phyloP scores from a whole-genome alignment of 2,329 filamentous ascomycete genomes.

The Annulohypoxylon truncatum region DNA sequence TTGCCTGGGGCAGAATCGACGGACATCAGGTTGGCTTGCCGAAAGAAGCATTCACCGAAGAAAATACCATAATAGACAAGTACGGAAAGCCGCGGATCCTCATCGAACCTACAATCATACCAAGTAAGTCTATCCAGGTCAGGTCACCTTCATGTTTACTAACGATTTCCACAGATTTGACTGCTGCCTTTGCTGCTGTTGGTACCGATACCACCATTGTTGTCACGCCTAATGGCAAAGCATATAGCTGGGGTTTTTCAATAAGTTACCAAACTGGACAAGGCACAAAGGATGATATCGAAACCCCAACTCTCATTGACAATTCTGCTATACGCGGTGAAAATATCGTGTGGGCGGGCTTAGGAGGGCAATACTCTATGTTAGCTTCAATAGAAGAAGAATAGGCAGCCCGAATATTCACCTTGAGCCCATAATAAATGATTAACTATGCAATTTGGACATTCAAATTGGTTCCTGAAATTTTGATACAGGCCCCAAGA shows the following conservation, averaged over 20 bases:
- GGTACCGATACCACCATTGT: slow-evolving; percentile 81
- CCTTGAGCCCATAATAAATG: not conserved
- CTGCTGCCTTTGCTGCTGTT: slow-evolving; percentile 56
- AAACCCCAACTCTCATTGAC: slow-evolving; percentile 62
- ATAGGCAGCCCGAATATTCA: too few species aligned
- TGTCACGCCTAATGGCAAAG: slow-evolving; percentile 75
- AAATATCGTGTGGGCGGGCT: slow-evolving; percentile 1
- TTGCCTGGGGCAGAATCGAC: slow-evolving; percentile 71
- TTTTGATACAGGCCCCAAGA: not conserved
- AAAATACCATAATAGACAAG: slow-evolving; percentile 71
- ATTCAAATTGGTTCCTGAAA: not conserved
- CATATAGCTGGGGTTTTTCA: slow-evolving; percentile 84
- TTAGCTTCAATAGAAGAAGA: too few species aligned
- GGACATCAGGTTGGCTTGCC: slow-evolving; percentile 67
- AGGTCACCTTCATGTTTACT: not conserved
- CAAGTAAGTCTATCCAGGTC: slow-evolving; percentile 35
- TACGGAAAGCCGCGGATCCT: slow-evolving; percentile 74
- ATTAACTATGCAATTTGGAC: too few species aligned
- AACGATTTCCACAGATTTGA: slow-evolving; percentile 10
- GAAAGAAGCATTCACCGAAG: slow-evolving; percentile 60
- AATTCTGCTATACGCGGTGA: not conserved
- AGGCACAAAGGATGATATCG: slow-evolving; percentile 74
- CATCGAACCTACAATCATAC: slow-evolving; percentile 51
- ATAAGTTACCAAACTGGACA: slow-evolving; percentile 83
- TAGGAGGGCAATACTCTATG: not conserved